phyloP scores from a whole-genome alignment of 805 yeast species.

The Ogataea corticis region DNA sequence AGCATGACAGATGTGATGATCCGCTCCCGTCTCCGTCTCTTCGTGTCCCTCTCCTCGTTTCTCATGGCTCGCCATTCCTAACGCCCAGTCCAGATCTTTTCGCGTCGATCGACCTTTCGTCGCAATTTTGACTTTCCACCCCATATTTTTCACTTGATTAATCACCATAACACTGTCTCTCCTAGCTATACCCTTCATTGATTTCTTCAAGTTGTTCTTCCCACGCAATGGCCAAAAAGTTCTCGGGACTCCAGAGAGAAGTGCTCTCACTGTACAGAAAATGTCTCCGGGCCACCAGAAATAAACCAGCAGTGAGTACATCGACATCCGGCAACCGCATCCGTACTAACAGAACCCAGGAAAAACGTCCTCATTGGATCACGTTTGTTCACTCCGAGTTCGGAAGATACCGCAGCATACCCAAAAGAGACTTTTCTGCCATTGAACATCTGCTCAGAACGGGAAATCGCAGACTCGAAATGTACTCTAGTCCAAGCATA shows the following conservation, averaged over 20 bases:
- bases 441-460: conserved; percentile 80
- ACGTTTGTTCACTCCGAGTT: conserved; percentile 54
- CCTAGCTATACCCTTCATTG: too few relatives aligned
- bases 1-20: too few relatives aligned
- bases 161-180: too few relatives aligned
- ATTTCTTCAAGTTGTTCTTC: too few relatives aligned
- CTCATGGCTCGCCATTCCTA: too few relatives aligned
- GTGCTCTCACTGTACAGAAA: conserved; percentile 50
- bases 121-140: neutral
- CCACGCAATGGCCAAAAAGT: conserved; percentile 21
- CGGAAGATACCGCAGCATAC: conserved; percentile 51
- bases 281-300: conserved; percentile 45
- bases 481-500: conserved; percentile 69
- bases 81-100: too few relatives aligned
- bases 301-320: conserved; percentile 44
- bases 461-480: conserved; percentile 71
- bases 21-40: too few relatives aligned
- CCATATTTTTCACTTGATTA: neutral
- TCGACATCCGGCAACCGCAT: neutral
- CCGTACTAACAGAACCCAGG: conserved; percentile 19
- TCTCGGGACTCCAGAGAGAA: conserved; percentile 53
- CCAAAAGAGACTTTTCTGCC: conserved; percentile 79
- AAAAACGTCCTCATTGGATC: conserved; percentile 35
- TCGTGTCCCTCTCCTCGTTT: too few relatives aligned
- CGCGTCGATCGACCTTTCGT: conserved; percentile 1